Conservation (phyloP, 208 protist genomes). For the Leishmania lainsoni region DNA sequence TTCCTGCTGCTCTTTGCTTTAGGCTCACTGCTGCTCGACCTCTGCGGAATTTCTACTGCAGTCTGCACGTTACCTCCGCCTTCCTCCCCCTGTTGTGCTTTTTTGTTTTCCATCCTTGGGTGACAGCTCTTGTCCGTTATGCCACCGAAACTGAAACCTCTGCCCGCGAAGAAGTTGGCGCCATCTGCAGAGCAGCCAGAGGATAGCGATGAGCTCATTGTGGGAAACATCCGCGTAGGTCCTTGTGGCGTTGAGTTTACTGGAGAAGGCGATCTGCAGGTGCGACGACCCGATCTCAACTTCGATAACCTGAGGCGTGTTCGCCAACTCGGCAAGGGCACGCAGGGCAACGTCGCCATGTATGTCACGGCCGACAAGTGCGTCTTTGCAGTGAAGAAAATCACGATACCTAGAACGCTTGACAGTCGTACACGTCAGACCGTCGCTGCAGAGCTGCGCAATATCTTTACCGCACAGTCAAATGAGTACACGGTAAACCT, state of each 20-base stretch:
- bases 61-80: not conserved
- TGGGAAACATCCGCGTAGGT: conserved; percentile 82
- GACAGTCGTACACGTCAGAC: conserved; percentile 69
- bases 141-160: conserved; percentile 72
- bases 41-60: not conserved
- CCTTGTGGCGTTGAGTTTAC: conserved; percentile 75
- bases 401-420: conserved; percentile 62
- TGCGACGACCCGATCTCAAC: conserved; percentile 63
- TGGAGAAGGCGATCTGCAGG: conserved; percentile 75
- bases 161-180: conserved; percentile 57
- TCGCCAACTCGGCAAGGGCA: conserved; percentile 62
- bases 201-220: conserved; percentile 63
- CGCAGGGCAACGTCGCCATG: conserved; percentile 81
- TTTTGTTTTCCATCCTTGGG: conserved; percentile 1
- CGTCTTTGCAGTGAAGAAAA: conserved; percentile 83
- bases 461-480: conserved; percentile 71
- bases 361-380: conserved; percentile 49
- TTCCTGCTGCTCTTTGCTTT: not conserved
- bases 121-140: conserved; percentile 23
- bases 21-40: not conserved
- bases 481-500: conserved; percentile 80
- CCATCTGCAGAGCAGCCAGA: conserved; percentile 29
- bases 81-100: not conserved
- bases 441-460: conserved; percentile 80
- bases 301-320: conserved; percentile 59